Conservation (phyloP, 306 rosid genomes). For the Dicorynia guianensis region DNA sequence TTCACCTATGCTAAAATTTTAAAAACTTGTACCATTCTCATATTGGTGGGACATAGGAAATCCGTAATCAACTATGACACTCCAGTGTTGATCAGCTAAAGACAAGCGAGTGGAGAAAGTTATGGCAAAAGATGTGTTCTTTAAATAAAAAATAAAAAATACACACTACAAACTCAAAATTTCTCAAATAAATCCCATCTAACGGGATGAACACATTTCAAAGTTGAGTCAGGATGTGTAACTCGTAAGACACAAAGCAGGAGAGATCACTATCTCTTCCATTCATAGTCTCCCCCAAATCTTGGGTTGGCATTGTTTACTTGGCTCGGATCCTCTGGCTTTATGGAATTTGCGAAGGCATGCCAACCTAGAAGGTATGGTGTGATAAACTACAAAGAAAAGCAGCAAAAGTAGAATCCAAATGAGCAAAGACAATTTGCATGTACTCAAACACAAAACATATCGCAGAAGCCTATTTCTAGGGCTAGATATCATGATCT, state of each 20-base stretch:
- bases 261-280: constrained; percentile 62
- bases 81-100: too few species aligned
- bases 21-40: too few species aligned
- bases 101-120: too few species aligned
- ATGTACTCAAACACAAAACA: background rate
- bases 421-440: background rate
- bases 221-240: constrained; percentile 27
- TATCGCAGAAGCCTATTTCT: constrained; percentile 4
- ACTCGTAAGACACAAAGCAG: too few species aligned
- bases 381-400: constrained; percentile 69
- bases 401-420: constrained; percentile 15
- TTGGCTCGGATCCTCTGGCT: constrained; percentile 60
- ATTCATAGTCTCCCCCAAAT: constrained; percentile 83
- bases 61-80: too few species aligned
- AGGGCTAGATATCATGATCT: too few species aligned
- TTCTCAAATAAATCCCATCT: constrained; percentile 34
- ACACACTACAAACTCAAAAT: constrained; percentile 12
- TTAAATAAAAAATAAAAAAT: too few species aligned
- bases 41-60: too few species aligned
- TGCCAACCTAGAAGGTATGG: constrained; percentile 93
- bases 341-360: constrained; percentile 73
- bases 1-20: too few species aligned
- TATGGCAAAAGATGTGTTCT: too few species aligned
- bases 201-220: constrained; percentile 24
- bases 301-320: constrained; percentile 58